Evolutionary conservation across 345 rosid genomes (phyloP).

Genomic region (Pugionium dolabratum): DNA sequence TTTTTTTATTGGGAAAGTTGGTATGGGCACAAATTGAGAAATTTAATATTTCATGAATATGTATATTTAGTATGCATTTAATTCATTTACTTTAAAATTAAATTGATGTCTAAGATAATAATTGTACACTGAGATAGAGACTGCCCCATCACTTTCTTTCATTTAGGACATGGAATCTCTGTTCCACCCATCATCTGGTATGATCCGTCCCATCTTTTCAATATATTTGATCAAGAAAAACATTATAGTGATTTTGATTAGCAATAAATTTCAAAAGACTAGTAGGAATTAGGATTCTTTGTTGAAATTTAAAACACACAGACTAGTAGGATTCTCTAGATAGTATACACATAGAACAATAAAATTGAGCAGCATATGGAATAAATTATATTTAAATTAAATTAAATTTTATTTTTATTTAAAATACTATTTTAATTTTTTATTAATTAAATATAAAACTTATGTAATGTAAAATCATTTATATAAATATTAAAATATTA

Average conservation of each 20-base stretch:
- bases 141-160: slow-evolving; percentile 68
- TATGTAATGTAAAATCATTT: too few relatives aligned
- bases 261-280: slow-evolving; percentile 5
- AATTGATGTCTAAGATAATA: slow-evolving; percentile 47
- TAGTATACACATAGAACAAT: too few relatives aligned
- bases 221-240: slow-evolving; percentile 3
- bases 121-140: slow-evolving; percentile 40
- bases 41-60: slow-evolving; percentile 25
- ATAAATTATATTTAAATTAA: too few relatives aligned
- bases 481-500: too few relatives aligned
- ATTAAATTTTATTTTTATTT: too few relatives aligned
- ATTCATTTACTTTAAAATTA: slow-evolving; percentile 11
- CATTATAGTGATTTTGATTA: slow-evolving; percentile 21
- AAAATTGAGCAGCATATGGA: too few relatives aligned
- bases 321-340: too few relatives aligned
- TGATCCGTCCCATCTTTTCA: slow-evolving; percentile 35
- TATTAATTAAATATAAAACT: too few relatives aligned
- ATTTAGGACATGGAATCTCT: slow-evolving; percentile 68
- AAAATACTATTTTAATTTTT: too few relatives aligned
- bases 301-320: background rate
- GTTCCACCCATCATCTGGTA: slow-evolving; percentile 66
- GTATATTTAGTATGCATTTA: slow-evolving; percentile 19
- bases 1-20: slow-evolving; percentile 11
- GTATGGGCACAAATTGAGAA: slow-evolving; percentile 23
- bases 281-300: background rate